phyloP scores from a whole-genome alignment of 2,329 filamentous ascomycete species.

The Capronia epimyces region DNA sequence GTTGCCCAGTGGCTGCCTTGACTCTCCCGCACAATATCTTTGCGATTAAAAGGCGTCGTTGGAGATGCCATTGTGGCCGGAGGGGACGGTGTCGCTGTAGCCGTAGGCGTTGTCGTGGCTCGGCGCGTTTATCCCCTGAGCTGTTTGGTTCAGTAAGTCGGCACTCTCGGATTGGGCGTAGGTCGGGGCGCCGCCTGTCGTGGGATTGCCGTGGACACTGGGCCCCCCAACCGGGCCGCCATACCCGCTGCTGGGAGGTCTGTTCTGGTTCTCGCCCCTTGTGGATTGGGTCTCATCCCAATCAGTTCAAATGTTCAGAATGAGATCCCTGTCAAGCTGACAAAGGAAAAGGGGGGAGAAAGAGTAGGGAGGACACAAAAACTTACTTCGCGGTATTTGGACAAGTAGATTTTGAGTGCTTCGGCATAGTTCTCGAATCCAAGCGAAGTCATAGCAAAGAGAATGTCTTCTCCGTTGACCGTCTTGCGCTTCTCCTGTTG shows the following conservation, averaged over 20 bases:
- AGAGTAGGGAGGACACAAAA: constrained; percentile 30
- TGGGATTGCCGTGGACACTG: constrained; percentile 31
- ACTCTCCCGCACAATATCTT: constrained; percentile 3
- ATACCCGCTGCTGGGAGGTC: constrained; percentile 47
- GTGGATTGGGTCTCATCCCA: constrained; percentile 71
- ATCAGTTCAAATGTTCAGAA: constrained; percentile 49
- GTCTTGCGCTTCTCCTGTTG: constrained; percentile 99
- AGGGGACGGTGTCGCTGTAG: constrained; percentile 44
- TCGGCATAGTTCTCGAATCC: constrained; percentile 99
- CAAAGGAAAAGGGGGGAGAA: constrained; percentile 20
- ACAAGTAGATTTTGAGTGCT: constrained; percentile 94
- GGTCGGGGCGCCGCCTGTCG: constrained; percentile 32
- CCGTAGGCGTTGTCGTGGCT: constrained; percentile 44
- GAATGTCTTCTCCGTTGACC: constrained; percentile 95
- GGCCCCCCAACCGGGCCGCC: constrained; percentile 38
- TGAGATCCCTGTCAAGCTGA: constrained; percentile 36
- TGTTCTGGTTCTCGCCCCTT: constrained; percentile 59
- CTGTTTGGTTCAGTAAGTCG: constrained; percentile 42
- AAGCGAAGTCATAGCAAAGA: constrained; percentile 98
- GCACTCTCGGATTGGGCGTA: constrained; percentile 40
- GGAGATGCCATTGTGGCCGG: constrained; percentile 43
- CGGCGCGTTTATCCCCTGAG: constrained; percentile 38
- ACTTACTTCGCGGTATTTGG: constrained; percentile 95
- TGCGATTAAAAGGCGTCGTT: constrained; percentile 42
- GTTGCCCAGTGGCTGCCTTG: constrained; percentile 19